These are phyloP conservation scores for Diddensiella santjacobensis DNA, from an alignment of 805 yeast species.

Conservation along the genomic window DNA sequence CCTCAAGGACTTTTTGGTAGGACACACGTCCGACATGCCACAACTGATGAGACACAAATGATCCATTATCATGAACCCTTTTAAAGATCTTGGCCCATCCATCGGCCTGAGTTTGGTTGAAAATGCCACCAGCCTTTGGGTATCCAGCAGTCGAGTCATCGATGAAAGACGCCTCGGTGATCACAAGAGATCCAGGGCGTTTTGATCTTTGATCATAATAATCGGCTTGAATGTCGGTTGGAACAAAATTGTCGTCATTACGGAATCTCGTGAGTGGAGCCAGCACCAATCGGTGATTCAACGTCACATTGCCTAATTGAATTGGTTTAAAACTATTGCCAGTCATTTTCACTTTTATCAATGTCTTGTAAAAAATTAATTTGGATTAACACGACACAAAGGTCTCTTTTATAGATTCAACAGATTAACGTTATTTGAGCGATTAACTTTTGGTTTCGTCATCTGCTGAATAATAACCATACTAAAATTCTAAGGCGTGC, in stretches of 20 bases:
- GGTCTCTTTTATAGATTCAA: no score
- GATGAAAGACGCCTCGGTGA: conserved; percentile 1
- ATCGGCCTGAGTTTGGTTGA: conserved; percentile 1
- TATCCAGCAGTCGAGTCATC: neutral
- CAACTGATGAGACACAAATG: conserved; percentile 39
- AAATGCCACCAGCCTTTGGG: conserved; percentile 1
- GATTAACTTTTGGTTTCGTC: no score
- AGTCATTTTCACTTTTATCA: neutral
- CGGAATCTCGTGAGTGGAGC: conserved; percentile 52
- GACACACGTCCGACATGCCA: conserved; percentile 37
- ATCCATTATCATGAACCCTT: conserved; percentile 40
- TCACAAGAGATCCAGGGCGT: neutral
- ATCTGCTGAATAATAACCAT: no score
- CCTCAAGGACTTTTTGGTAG: neutral
- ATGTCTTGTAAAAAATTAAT: no score
- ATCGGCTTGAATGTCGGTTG: neutral
- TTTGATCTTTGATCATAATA: neutral
- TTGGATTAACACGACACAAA: no score
- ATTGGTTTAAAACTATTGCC: neutral
- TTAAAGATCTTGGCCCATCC: conserved; percentile 51
- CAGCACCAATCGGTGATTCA: conserved; percentile 39
- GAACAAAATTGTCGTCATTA: conserved; percentile 17
- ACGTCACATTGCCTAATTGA: neutral
- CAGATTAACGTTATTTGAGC: no score
- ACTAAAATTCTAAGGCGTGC: no score